Base-by-base conservation (phyloP, 1,284 basidiomycete genomes). In the Tilletia caries region DNA sequence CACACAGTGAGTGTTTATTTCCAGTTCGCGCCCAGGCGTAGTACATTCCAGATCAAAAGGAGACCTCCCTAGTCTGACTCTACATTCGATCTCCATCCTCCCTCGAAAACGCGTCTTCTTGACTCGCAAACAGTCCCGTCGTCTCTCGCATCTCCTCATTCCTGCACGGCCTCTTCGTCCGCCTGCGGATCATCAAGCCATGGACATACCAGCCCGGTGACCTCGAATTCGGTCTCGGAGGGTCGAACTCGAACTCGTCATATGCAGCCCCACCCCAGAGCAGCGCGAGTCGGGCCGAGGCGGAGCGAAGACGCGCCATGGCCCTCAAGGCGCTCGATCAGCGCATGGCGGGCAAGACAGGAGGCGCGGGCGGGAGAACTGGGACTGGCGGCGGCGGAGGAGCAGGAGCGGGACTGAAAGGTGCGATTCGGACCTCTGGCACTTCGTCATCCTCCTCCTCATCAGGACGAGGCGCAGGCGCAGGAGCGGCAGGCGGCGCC, bases 251-350 rank as follows among this genome's bases (percentile, higher is more conserved):
- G 44, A 66, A 41, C 33, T 48, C 2, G 34, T 18, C 25, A 34
- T 20, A 29, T 52, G 10, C 15, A 12, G 44, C 27, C 32, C 32
- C 50, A 20, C 29, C 62, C n/a, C 43, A n/a, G 13, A 44, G 48
- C 44, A 37, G 33, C 34, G 25, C 52, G 5, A 46, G 33, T 27
- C 71, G 76, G 5, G 76, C 78, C 23, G 82, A 79, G 65, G 79
- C 75, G 37, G 73, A 79, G 29, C 62, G 70, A n/a, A 76, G 66
- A 74, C 92, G 92, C 74, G 91, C 92, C 1, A 89, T 96, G 86
- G 95, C 95, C 48, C 85, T 98, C 75, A 95, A 97, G 83, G 95
- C 95, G 10, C 88, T 98, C 33, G 95, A 98, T 79, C 93, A 95
- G 78, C 88, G 94, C 32, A 83, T 97, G 71, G 92, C 95, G 15